phyloP scores from a whole-genome alignment of 1,139 yeast genomes.

The Yamadazyma membranifaciens region DNA sequence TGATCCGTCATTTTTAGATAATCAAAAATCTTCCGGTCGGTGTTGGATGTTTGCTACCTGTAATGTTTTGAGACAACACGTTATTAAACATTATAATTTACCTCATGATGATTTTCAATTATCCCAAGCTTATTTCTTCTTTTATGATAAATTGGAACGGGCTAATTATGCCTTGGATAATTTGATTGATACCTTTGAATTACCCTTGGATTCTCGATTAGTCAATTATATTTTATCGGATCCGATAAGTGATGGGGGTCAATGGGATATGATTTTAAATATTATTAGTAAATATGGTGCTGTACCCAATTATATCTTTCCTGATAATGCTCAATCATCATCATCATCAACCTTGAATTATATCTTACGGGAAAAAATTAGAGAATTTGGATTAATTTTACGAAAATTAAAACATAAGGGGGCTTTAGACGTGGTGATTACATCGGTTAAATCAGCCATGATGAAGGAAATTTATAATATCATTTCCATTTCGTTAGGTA shows the following conservation, averaged over 20 bases:
- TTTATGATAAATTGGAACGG: conserved; percentile 36
- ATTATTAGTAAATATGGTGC: conserved; percentile 74
- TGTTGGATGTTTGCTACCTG: conserved; percentile 89
- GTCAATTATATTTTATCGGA: conserved; percentile 59
- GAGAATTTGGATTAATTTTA: conserved; percentile 71
- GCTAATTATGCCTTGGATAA: conserved; percentile 77
- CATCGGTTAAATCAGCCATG: conserved; percentile 43
- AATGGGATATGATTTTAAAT: conserved; percentile 78
- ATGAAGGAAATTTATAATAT: conserved; percentile 62
- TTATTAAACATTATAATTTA: conserved; percentile 61
- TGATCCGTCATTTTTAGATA: conserved; percentile 57
- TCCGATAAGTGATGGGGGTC: conserved; percentile 83
- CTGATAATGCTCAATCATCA: conserved; percentile 69
- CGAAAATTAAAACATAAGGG: conserved; percentile 43
- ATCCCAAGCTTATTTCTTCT: conserved; percentile 51
- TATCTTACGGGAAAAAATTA: conserved; percentile 61
- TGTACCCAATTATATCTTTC: conserved; percentile 69
- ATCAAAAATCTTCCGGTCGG: conserved; percentile 73
- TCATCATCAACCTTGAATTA: conserved; percentile 57
- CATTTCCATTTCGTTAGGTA: conserved; percentile 65
- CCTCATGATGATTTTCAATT: conserved; percentile 62
- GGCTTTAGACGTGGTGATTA: conserved; percentile 20
- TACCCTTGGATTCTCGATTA: conserved; percentile 65
- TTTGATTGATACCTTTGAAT: conserved; percentile 62
- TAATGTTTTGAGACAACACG: conserved; percentile 63